A percentile compares a stretch with the other conserved stretches of the same genome.
These are phyloP conservation scores for Gillenia trifoliata DNA, from an alignment of 306 rosid genomes.

Conservation along the genomic window DNA sequence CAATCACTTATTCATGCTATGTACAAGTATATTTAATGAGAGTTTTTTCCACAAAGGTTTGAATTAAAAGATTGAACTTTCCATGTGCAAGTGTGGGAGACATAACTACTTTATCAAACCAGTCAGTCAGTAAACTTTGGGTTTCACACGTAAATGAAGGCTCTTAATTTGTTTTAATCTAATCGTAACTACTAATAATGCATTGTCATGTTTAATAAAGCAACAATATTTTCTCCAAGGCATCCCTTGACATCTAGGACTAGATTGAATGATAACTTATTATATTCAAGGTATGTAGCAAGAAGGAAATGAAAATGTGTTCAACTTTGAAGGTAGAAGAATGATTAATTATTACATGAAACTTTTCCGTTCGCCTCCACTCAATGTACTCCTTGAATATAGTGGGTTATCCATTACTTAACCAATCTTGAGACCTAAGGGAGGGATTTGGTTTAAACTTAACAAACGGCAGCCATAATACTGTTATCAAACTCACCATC, in stretches of 20 bases:
- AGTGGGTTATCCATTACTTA: too few species aligned
- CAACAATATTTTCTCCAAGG: background rate
- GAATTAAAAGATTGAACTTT: background rate
- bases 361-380: too few species aligned
- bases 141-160: background rate
- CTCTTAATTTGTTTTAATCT: background rate
- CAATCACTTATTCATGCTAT: background rate
- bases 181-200: background rate
- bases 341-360: too few species aligned
- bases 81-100: too few species aligned
- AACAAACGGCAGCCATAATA: too few species aligned
- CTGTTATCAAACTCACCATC: too few species aligned
- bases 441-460: too few species aligned
- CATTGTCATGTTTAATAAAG: background rate
- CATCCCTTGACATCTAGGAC: background rate
- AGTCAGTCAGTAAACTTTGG: background rate
- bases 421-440: too few species aligned
- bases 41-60: background rate
- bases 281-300: background rate
- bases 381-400: too few species aligned
- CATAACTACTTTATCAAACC: too few species aligned
- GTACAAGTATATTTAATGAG: background rate
- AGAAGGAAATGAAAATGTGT: too few species aligned
- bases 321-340: too few species aligned
- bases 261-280: background rate